These are phyloP conservation scores for Colletotrichum costaricense DNA, from an alignment of 2,329 filamentous ascomycete species.

Conservation along the genomic window DNA sequence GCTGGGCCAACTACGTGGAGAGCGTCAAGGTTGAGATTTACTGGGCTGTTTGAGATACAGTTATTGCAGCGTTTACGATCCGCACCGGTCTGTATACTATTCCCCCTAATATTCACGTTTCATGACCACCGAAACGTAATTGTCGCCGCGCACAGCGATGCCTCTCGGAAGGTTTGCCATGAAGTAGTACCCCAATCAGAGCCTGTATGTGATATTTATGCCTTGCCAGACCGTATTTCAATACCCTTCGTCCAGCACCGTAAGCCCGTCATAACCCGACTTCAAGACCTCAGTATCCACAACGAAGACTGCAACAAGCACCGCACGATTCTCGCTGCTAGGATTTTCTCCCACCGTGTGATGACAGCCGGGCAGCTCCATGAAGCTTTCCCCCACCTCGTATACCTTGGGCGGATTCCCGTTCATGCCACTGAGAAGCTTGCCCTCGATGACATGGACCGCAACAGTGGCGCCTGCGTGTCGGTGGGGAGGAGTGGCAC, in stretches of 20 bases:
- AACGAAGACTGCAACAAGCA: neutral
- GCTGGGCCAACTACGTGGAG: slow-evolving; percentile 64
- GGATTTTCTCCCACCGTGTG: slow-evolving; percentile 57
- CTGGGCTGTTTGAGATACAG: slow-evolving; percentile 59
- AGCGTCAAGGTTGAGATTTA: slow-evolving; percentile 66
- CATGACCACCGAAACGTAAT: neutral
- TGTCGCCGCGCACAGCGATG: neutral
- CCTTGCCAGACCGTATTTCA: neutral
- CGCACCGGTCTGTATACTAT: neutral
- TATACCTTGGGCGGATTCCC: slow-evolving; percentile 52
- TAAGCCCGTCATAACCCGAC: neutral
- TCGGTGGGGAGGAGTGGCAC: slow-evolving; percentile 55
- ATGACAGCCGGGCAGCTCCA: slow-evolving; percentile 59
- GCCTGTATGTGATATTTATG: neutral
- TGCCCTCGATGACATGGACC: slow-evolving; percentile 51
- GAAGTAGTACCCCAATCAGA: neutral
- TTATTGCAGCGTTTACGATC: too few species aligned
- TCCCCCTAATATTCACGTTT: neutral
- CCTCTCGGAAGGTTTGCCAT: neutral
- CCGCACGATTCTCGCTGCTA: slow-evolving; percentile 42
- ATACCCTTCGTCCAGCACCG: neutral
- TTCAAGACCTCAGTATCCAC: neutral
- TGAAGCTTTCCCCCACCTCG: slow-evolving; percentile 50
- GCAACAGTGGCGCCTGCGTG: slow-evolving; percentile 56
- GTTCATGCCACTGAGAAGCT: slow-evolving; percentile 61